A percentile compares a stretch with the other conserved stretches of the same genome.
phyloP scores from a whole-genome alignment of 176 grass and related monocot genomes.

The Alloteropsis semialata region DNA sequence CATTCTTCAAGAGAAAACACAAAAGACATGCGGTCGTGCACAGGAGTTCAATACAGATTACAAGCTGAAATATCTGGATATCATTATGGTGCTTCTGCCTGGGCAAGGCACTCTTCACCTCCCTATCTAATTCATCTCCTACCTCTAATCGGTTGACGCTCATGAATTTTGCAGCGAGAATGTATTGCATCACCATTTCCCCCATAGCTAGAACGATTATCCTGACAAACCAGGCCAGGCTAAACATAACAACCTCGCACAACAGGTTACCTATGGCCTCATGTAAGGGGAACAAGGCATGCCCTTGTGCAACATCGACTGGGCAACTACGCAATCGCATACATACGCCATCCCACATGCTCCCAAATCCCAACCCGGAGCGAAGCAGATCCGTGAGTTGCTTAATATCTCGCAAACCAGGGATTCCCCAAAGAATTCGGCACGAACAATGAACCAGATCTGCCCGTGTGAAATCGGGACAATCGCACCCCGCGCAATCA shows the following conservation, averaged over 20 bases:
- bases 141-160: not conserved
- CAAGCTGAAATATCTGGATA: not conserved
- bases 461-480: not conserved
- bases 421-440: not conserved
- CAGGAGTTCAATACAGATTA: not conserved
- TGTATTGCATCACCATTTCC: not conserved
- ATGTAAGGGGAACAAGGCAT: not conserved
- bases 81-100: not conserved
- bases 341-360: not conserved
- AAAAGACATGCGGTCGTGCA: not conserved
- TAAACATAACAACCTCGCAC: not conserved
- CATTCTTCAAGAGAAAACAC: not conserved
- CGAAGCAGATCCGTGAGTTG: not conserved
- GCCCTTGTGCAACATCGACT: not conserved
- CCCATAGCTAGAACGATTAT: not conserved
- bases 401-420: not conserved
- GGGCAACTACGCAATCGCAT: not conserved
- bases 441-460: not conserved
- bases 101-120: not conserved
- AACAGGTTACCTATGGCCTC: not conserved
- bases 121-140: not conserved
- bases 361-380: not conserved
- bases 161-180: not conserved
- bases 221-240: not conserved
- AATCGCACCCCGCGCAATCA: not conserved